phyloP scores from a whole-genome alignment of 768 basidiomycete genomes.

The Rhodotorula paludigena region DNA sequence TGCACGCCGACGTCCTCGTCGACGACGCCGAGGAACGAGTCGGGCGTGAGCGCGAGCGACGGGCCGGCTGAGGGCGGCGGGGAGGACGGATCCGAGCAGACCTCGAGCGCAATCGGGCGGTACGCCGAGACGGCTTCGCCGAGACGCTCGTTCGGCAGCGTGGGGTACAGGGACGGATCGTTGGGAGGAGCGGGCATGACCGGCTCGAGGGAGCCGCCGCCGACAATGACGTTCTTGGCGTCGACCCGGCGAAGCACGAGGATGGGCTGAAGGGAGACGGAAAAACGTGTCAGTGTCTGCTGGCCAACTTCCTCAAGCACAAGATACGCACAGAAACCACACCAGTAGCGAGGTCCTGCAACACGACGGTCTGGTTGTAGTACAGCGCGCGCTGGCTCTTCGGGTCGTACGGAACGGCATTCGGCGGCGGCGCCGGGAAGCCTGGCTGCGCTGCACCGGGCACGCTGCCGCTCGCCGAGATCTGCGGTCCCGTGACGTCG shows the following conservation, averaged over 20 bases:
- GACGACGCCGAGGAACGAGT: constrained; percentile 83
- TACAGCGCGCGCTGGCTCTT: constrained; percentile 81
- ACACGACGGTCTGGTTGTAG: constrained; percentile 92
- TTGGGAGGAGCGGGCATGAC: constrained; percentile 61
- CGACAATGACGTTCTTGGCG: constrained; percentile 79
- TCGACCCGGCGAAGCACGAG: constrained; percentile 93
- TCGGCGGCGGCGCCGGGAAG: constrained; percentile 86
- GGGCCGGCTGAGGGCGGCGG: constrained; percentile 49
- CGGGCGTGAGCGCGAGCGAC: constrained; percentile 53
- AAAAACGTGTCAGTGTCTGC: too few species aligned
- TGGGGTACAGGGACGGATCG: constrained; percentile 69
- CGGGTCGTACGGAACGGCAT: constrained; percentile 72
- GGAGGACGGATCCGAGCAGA: constrained; percentile 53
- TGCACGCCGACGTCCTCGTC: constrained; percentile 90
- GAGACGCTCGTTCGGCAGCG: constrained; percentile 75
- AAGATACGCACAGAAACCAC: constrained; percentile 62
- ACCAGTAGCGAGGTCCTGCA: constrained; percentile 90
- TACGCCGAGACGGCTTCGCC: constrained; percentile 93
- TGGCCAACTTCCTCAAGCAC: too few species aligned
- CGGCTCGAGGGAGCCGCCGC: constrained; percentile 76
- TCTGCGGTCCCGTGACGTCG: constrained; percentile 71
- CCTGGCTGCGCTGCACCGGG: constrained; percentile 48
- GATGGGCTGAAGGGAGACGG: constrained; percentile 56
- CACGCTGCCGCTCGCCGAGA: constrained; percentile 69
- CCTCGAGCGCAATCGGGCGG: constrained; percentile 92